A percentile compares a stretch with the other conserved stretches of the same genome.
Conservation (phyloP, 148 eudicot species). For the Heliosperma pusillum region DNA sequence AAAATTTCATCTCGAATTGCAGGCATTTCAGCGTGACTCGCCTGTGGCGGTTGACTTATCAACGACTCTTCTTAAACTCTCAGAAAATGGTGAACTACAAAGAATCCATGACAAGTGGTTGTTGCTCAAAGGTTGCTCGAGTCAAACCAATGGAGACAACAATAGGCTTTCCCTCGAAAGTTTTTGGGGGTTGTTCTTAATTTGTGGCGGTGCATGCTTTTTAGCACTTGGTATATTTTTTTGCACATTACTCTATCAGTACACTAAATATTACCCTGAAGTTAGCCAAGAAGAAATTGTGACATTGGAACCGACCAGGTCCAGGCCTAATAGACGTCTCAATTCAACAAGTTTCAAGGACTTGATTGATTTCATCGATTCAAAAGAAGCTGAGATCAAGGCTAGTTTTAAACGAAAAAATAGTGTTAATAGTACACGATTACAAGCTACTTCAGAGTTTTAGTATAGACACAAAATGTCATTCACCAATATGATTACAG, state of each 20-base stretch:
- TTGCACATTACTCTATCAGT: slow-evolving; percentile 52
- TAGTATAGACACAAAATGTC: too few relatives aligned
- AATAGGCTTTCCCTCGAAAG: slow-evolving; percentile 57
- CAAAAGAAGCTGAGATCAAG: slow-evolving; percentile 58
- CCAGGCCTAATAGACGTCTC: slow-evolving; percentile 27
- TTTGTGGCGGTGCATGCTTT: slow-evolving; percentile 63
- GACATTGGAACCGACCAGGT: slow-evolving; percentile 26
- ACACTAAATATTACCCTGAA: slow-evolving; percentile 42
- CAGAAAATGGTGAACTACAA: slow-evolving; percentile 72
- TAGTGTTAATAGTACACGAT: too few relatives aligned
- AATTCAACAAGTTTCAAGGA: slow-evolving; percentile 52
- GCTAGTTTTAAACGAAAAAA: slow-evolving; percentile 1
- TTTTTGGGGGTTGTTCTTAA: slow-evolving; percentile 90
- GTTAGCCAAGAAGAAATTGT: slow-evolving; percentile 35
- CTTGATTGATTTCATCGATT: slow-evolving; percentile 53
- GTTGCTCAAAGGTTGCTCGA: slow-evolving; percentile 37
- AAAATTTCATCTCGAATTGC: background rate
- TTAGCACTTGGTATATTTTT: slow-evolving; percentile 49
- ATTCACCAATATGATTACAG: too few relatives aligned
- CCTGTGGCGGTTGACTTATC: slow-evolving; percentile 74
- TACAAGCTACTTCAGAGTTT: too few relatives aligned
- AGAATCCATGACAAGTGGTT: slow-evolving; percentile 84
- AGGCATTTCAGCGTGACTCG: slow-evolving; percentile 78
- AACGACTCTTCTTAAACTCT: slow-evolving; percentile 65
- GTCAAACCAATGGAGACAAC: slow-evolving; percentile 30